These are phyloP conservation scores for Coemansia erecta DNA, from an alignment of 192 early-diverging fungal genomes.

Conservation along the genomic window DNA sequence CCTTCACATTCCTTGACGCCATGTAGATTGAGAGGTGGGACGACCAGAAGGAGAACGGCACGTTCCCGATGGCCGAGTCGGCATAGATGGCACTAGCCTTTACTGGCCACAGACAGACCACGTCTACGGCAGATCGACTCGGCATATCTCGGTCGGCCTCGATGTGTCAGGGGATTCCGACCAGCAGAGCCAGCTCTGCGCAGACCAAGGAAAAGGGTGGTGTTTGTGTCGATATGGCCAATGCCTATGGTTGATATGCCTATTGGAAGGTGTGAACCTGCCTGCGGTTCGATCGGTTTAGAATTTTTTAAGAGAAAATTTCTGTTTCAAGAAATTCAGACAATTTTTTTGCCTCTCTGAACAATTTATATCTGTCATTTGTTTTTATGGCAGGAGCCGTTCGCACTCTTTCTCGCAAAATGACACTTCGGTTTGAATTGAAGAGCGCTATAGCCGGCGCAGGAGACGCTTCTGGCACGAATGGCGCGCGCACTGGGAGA, in stretches of 20 bases:
- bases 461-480: background rate
- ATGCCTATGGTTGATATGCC: no score
- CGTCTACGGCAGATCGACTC: background rate
- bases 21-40: conserved; percentile 56
- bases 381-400: background rate
- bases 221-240: no score
- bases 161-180: no score
- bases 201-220: no score
- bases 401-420: conserved; percentile 12
- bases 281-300: no score
- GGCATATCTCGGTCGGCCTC: background rate
- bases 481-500: conserved; percentile 21
- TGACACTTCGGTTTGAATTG: conserved; percentile 42
- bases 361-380: background rate
- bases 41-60: conserved; percentile 47
- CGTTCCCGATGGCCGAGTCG: conserved; percentile 33
- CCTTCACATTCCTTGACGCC: background rate
- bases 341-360: background rate
- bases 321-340: background rate
- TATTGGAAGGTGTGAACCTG: no score
- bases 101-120: background rate
- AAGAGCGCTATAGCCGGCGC: background rate
- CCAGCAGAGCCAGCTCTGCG: no score
- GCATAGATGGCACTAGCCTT: conserved; percentile 3
- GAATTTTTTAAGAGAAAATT: no score